phyloP scores from a whole-genome alignment of 164 flowering plant species.

The Pachysandra terminalis region DNA sequence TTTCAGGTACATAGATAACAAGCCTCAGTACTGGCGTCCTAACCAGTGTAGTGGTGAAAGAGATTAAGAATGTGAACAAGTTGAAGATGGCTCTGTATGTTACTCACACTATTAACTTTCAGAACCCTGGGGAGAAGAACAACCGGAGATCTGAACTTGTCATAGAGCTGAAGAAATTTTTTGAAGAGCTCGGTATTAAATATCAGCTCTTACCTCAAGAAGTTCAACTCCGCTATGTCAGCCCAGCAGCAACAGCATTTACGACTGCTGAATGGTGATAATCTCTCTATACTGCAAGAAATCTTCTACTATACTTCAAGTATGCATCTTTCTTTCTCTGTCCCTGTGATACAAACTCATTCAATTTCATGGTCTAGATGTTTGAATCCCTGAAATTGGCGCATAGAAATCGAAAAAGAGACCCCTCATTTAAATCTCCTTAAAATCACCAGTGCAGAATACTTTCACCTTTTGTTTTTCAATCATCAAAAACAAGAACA shows the following conservation, averaged over 20 bases:
- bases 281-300: background rate
- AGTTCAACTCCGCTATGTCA: constrained; percentile 49
- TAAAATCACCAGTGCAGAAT: background rate
- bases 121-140: constrained; percentile 55
- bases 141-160: constrained; percentile 62
- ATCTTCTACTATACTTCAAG: background rate
- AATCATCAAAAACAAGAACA: too few species aligned
- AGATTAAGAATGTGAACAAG: constrained; percentile 72
- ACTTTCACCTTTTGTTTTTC: too few species aligned
- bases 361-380: background rate
- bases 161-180: constrained; percentile 62
- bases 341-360: background rate
- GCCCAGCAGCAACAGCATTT: constrained; percentile 22
- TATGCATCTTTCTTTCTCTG: constrained; percentile 1
- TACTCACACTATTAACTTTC: constrained; percentile 78
- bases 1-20: constrained; percentile 68
- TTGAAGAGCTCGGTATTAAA: constrained; percentile 60
- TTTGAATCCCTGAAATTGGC: background rate
- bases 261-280: background rate
- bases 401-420: too few species aligned
- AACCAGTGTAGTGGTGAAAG: constrained; percentile 53
- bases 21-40: constrained; percentile 73
- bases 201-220: constrained; percentile 81
- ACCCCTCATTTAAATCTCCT: background rate
- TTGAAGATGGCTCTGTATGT: constrained; percentile 66